A percentile compares a stretch with the other conserved stretches of the same genome.
phyloP scores from a whole-genome alignment of 257 asterid species.

The Nicotiana obtusifolia region DNA sequence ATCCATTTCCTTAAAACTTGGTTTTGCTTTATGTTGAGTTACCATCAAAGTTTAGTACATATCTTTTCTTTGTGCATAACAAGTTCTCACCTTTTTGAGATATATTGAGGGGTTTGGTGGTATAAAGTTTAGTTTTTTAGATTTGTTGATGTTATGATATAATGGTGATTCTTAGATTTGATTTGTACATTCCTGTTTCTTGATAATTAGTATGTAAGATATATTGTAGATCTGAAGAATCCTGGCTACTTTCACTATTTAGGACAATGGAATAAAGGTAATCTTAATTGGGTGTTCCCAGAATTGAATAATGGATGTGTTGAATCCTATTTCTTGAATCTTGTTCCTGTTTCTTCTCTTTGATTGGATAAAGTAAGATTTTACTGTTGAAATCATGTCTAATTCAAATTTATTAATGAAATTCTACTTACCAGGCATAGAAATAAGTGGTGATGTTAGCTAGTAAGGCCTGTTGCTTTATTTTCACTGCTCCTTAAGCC shows the following conservation, averaged over 20 bases:
- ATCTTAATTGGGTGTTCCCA: background rate
- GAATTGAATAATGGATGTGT: background rate
- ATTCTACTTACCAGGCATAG: background rate
- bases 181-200: background rate
- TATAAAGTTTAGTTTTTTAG: background rate
- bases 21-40: background rate
- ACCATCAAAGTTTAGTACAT: background rate
- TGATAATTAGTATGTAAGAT: background rate
- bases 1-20: background rate
- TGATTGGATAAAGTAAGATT: background rate
- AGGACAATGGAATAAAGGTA: background rate
- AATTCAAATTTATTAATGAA: background rate
- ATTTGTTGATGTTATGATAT: background rate
- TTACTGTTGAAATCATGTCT: background rate
- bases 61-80: background rate
- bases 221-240: background rate
- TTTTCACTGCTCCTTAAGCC: too few relatives aligned
- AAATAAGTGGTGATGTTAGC: background rate
- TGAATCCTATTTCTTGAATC: background rate
- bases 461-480: background rate
- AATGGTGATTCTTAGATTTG: background rate
- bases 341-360: background rate
- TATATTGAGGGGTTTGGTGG: background rate
- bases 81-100: background rate
- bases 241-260: background rate